Evolutionary conservation across 306 rosid species (phyloP), one percentile per base, ranked within the genome.

Genomic region (Cucurbita maxima): DNA sequence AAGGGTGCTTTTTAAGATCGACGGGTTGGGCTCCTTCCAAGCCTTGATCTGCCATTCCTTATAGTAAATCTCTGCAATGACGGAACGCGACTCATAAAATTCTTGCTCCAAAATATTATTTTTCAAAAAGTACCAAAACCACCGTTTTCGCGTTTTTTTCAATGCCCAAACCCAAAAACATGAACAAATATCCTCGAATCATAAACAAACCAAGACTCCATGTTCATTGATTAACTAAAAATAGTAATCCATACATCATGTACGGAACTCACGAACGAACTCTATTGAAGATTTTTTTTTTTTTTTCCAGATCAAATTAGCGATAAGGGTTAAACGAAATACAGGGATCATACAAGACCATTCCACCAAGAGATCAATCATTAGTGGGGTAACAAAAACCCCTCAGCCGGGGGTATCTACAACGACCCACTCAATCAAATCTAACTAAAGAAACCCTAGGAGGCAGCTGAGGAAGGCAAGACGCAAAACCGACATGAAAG

Each of bases 11-110:
- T 84, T 78, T 83, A 58, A 78, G 85, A 87, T 87, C 98, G 14
- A 89, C 90, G 0, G 97, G 95, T 61, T 94, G 96, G 89, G 86
- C 89, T 43, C 89, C 94, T 83, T 90, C 96, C 89, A 79, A 57
- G 76, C 77, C 97, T 77, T 86, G 93, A 71, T 91, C 98, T n/a
- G 96, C 87, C 95, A 89, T 84, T 78, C 87, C 25, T 70, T 6
- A 81, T 74, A 75, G 53, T 47, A 44, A 16, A 58, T 61, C 43
- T 37, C 58, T 25, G 19, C 71, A 68, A 62, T 41, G 55, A 50
- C 37, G 11, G 20, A 14, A 50, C 60, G 55, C 78, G 2, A 30
- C 67, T 48, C 11, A 1, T 45, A 12, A 67, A 69, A 58, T 3
- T 58, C 15, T 36, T 41, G 1, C 44, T 60, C 11, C 43, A 62